These are phyloP conservation scores for Setomelanomma holmii DNA, from an alignment of 2,329 filamentous ascomycete species.

Conservation along the genomic window DNA sequence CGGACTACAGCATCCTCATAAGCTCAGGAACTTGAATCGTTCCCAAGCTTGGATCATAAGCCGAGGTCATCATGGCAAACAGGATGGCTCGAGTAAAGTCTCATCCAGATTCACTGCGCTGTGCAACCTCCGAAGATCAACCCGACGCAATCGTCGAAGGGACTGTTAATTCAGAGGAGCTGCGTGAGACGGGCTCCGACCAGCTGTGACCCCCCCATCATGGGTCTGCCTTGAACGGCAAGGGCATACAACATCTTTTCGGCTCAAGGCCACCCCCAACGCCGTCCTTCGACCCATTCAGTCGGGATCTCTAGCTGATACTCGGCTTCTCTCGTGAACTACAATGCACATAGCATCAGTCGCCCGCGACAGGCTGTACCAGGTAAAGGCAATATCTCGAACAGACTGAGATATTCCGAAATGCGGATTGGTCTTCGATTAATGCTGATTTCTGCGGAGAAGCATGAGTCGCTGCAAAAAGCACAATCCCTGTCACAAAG, in stretches of 20 bases:
- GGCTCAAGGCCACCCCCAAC: not conserved
- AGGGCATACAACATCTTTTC: not conserved
- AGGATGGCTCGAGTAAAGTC: not conserved
- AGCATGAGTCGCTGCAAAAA: too few species aligned
- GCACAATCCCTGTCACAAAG: not conserved
- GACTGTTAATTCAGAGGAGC: not conserved
- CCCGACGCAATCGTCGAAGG: not conserved
- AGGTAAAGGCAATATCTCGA: too few species aligned
- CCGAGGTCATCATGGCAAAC: not conserved
- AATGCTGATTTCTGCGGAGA: slow-evolving; percentile 31
- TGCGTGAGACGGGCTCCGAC: slow-evolving; percentile 1
- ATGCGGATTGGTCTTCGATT: slow-evolving; percentile 29
- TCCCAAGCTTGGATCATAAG: not conserved
- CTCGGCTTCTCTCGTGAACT: slow-evolving; percentile 11
- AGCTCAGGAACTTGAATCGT: not conserved
- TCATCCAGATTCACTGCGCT: not conserved
- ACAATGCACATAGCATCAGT: not conserved
- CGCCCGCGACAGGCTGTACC: too few species aligned
- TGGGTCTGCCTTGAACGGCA: not conserved
- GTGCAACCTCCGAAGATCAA: not conserved
- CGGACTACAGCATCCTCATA: too few species aligned
- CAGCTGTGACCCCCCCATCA: not conserved
- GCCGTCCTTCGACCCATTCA: not conserved
- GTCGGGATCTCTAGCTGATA: slow-evolving; percentile 7
- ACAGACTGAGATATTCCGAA: slow-evolving; percentile 21